phyloP scores from a whole-genome alignment of 1,284 basidiomycete genomes.

The Entoloma clypeatum region DNA sequence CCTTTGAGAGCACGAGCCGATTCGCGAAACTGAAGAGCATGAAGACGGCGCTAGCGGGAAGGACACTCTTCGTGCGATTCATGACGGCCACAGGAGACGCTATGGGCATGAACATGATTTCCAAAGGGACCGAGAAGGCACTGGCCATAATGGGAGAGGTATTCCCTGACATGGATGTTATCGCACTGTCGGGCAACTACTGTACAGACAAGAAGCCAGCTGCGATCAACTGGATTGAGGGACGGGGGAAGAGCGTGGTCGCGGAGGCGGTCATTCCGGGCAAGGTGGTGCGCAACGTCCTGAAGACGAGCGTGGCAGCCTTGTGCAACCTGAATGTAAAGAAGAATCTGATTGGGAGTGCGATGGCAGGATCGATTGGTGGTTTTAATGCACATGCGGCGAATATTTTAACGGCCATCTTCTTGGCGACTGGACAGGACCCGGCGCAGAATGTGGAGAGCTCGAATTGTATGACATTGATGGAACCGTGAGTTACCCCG shows the following conservation, averaged over 20 bases:
- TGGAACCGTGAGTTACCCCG: slow-evolving; percentile 97
- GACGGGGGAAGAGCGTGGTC: slow-evolving; percentile 95
- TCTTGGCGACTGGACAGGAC: slow-evolving; percentile 96
- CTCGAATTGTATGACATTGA: slow-evolving; percentile 96
- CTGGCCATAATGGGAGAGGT: slow-evolving; percentile 76
- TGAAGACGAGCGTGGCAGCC: slow-evolving; percentile 94
- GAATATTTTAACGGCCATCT: slow-evolving; percentile 96
- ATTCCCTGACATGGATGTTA: slow-evolving; percentile 93
- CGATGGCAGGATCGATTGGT: slow-evolving; percentile 96
- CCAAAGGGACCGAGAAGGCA: slow-evolving; percentile 93
- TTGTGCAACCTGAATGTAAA: slow-evolving; percentile 92
- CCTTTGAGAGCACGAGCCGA: slow-evolving; percentile 93
- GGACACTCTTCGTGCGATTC: slow-evolving; percentile 94
- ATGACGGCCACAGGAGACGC: slow-evolving; percentile 96
- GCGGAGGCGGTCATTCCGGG: slow-evolving; percentile 95
- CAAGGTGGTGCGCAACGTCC: slow-evolving; percentile 80
- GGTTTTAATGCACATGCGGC: slow-evolving; percentile 99
- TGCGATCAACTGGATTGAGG: slow-evolving; percentile 99
- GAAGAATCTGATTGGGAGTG: slow-evolving; percentile 97
- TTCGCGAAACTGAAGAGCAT: slow-evolving; percentile 83
- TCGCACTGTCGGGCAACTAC: slow-evolving; percentile 96
- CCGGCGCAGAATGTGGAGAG: slow-evolving; percentile 99
- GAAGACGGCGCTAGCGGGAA: slow-evolving; percentile 85
- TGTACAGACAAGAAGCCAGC: slow-evolving; percentile 99
- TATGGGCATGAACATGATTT: slow-evolving; percentile 99